Evolutionary conservation across 148 eudicot genomes (phyloP).

Genomic region (Nyssa sinensis): DNA sequence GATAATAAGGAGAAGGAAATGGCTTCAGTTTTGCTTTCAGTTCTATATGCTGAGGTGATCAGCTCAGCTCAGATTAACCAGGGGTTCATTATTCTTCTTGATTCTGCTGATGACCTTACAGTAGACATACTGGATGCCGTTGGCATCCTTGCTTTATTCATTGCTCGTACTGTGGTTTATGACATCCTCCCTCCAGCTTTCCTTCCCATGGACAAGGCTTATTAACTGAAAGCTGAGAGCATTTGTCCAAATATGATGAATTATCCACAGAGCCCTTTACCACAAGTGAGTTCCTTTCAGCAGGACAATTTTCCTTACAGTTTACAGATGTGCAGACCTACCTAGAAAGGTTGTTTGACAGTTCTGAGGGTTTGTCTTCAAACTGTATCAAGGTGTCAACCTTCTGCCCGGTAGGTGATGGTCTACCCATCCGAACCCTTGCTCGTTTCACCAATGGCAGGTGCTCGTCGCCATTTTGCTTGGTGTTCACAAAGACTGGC

Average conservation of each 20-base stretch:
- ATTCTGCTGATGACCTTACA: too few relatives aligned
- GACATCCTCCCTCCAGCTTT: too few relatives aligned
- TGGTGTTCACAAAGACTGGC: constrained; percentile 90
- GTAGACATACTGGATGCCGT: too few relatives aligned
- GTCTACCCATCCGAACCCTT: constrained; percentile 89
- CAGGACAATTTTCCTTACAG: constrained; percentile 31
- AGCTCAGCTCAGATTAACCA: too few relatives aligned
- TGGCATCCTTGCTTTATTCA: too few relatives aligned
- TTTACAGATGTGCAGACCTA: constrained; percentile 24
- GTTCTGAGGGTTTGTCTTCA: constrained; percentile 40
- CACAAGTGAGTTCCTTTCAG: constrained; percentile 22
- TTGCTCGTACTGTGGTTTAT: too few relatives aligned
- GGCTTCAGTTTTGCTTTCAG: too few relatives aligned
- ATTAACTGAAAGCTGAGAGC: constrained; percentile 29
- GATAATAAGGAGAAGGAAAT: too few relatives aligned
- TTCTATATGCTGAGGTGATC: too few relatives aligned
- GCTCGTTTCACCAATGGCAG: constrained; percentile 91
- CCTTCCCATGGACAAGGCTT: constrained; percentile 41
- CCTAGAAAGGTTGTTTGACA: constrained; percentile 16
- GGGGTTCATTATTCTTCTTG: too few relatives aligned
- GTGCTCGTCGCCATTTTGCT: constrained; percentile 95
- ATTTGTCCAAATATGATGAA: constrained; percentile 27
- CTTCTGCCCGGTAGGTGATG: constrained; percentile 41
- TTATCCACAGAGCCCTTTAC: constrained; percentile 19
- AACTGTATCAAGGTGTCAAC: constrained; percentile 32